These are phyloP conservation scores for Jackrogersella minutella DNA, from an alignment of 495 filamentous ascomycete genomes.

Conservation along the genomic window DNA sequence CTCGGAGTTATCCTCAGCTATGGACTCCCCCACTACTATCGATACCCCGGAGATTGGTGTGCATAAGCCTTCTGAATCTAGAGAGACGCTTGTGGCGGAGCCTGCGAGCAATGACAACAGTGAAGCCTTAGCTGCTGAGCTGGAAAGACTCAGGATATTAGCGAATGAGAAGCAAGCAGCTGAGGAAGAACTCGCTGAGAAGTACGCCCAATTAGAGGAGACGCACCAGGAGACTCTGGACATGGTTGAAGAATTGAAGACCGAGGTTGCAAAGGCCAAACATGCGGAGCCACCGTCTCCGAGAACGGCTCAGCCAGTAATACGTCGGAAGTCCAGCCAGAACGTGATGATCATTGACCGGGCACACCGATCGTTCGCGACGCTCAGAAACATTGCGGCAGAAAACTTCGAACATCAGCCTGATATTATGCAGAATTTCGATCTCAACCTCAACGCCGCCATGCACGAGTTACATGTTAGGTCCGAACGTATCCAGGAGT, in stretches of 20 bases:
- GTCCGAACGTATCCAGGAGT: slow-evolving; percentile 85
- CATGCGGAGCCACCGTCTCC: slow-evolving; percentile 68
- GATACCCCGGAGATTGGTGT: slow-evolving; percentile 67
- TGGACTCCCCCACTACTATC: slow-evolving; percentile 76
- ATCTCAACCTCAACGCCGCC: slow-evolving; percentile 86
- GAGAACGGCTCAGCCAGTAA: slow-evolving; percentile 69
- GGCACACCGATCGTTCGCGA: slow-evolving; percentile 89
- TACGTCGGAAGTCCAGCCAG: slow-evolving; percentile 93
- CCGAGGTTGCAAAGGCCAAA: slow-evolving; percentile 79
- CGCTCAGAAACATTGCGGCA: slow-evolving; percentile 82
- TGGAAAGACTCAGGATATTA: slow-evolving; percentile 73
- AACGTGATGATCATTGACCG: slow-evolving; percentile 89
- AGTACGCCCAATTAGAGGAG: slow-evolving; percentile 80
- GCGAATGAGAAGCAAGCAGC: slow-evolving; percentile 79
- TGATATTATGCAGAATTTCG: slow-evolving; percentile 90
- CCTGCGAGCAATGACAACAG: slow-evolving; percentile 43
- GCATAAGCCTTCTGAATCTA: slow-evolving; percentile 45
- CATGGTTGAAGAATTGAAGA: slow-evolving; percentile 88
- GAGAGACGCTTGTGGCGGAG: slow-evolving; percentile 36
- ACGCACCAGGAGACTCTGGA: slow-evolving; percentile 83
- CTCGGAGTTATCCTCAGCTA: slow-evolving; percentile 93
- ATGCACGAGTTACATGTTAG: slow-evolving; percentile 91
- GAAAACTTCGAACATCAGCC: slow-evolving; percentile 85
- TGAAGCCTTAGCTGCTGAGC: slow-evolving; percentile 63
- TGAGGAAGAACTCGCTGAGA: slow-evolving; percentile 73